These are phyloP conservation scores for Furcasterigmium furcatum DNA, from an alignment of 2,329 filamentous ascomycete species.

Conservation along the genomic window DNA sequence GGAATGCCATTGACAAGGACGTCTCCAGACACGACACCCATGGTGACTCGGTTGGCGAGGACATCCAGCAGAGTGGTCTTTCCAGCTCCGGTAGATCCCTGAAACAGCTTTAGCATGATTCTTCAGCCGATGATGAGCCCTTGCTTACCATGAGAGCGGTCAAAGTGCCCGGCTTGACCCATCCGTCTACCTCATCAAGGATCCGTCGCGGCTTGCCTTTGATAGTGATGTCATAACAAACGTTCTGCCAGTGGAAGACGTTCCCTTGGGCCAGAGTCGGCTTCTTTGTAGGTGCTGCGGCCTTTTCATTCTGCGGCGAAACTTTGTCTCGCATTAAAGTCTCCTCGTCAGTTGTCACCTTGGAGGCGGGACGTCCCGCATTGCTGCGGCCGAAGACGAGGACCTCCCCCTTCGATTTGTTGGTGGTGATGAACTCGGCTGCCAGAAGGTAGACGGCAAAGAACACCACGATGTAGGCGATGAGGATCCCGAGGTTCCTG, in stretches of 20 bases:
- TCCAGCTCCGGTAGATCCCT: slow-evolving; percentile 13
- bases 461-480: slow-evolving; percentile 47
- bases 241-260: slow-evolving; percentile 65
- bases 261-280: neutral
- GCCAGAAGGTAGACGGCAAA: slow-evolving; percentile 44
- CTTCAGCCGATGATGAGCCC: too few species aligned
- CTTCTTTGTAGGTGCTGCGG: slow-evolving; percentile 9
- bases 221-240: slow-evolving; percentile 69
- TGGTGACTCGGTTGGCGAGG: slow-evolving; percentile 63
- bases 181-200: slow-evolving; percentile 65
- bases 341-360: slow-evolving; percentile 1
- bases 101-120: slow-evolving; percentile 2
- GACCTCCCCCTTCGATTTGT: slow-evolving; percentile 59
- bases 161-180: slow-evolving; percentile 66
- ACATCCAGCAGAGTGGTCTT: slow-evolving; percentile 57
- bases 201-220: slow-evolving; percentile 58
- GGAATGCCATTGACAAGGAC: slow-evolving; percentile 67
- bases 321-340: neutral
- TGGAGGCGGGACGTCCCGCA: neutral
- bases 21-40: slow-evolving; percentile 64
- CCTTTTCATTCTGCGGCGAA: neutral
- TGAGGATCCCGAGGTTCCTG: slow-evolving; percentile 55
- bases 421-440: slow-evolving; percentile 40
- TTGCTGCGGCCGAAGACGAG: slow-evolving; percentile 52
- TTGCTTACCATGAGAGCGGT: slow-evolving; percentile 62